Conservation (phyloP, 176 grass and related monocot genomes). For the Avena sativa region DNA sequence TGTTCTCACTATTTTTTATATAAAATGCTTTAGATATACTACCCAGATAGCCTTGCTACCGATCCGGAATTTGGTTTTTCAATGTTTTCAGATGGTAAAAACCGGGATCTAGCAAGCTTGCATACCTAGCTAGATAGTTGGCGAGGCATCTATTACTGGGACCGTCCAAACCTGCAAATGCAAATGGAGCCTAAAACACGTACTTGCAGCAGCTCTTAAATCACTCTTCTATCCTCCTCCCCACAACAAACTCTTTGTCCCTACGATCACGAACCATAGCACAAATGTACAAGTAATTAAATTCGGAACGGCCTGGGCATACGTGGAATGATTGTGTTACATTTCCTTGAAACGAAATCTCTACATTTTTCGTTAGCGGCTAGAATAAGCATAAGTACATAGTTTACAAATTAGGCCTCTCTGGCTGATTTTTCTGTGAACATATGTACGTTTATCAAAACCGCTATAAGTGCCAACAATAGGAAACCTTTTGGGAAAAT, state of each 20-base stretch:
- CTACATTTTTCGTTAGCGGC: not conserved
- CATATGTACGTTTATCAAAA: not conserved
- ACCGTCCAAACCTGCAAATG: constrained; percentile 20
- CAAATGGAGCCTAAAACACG: not conserved
- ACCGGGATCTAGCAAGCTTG: not conserved
- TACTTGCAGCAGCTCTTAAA: not conserved
- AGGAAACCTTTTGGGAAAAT: too few relatives aligned
- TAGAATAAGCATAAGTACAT: not conserved
- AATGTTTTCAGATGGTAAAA: not conserved
- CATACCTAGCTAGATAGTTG: constrained; percentile 3
- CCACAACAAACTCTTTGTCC: not conserved
- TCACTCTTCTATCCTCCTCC: too few relatives aligned
- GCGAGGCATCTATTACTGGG: constrained; percentile 16
- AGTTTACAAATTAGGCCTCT: not conserved
- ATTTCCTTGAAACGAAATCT: not conserved
- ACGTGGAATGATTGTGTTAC: not conserved
- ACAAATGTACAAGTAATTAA: not conserved
- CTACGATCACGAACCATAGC: not conserved
- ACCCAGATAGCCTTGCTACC: not conserved
- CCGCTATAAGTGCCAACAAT: not conserved
- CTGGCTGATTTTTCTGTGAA: not conserved
- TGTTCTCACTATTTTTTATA: too few relatives aligned
- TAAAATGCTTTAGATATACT: too few relatives aligned
- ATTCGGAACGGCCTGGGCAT: not conserved
- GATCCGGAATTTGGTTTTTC: not conserved